Evolutionary conservation across 2,329 filamentous ascomycete genomes (phyloP).

Genomic region (Trichoderma semiorbis): DNA sequence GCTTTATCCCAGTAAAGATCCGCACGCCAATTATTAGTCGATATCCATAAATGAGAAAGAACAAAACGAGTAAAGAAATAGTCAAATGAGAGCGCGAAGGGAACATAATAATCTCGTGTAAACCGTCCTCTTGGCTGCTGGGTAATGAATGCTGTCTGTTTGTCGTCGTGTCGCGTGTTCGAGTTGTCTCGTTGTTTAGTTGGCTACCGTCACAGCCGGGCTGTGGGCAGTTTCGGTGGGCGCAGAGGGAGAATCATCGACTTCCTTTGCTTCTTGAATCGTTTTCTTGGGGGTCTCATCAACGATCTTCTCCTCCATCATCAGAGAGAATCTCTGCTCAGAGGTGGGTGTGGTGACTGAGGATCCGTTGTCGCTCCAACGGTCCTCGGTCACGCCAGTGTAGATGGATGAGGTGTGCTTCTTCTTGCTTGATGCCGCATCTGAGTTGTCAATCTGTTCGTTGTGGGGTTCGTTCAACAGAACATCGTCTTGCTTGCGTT

Average conservation of each 20-base stretch:
- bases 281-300: slow-evolving; percentile 33
- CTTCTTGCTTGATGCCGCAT: slow-evolving; percentile 30
- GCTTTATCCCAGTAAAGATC: slow-evolving; percentile 18
- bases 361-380: slow-evolving; percentile 37
- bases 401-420: slow-evolving; percentile 39
- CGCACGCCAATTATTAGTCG: slow-evolving; percentile 14
- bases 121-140: slow-evolving; percentile 2
- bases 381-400: slow-evolving; percentile 37
- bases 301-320: slow-evolving; percentile 30
- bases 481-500: neutral
- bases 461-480: slow-evolving; percentile 16
- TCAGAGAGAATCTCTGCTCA: slow-evolving; percentile 33
- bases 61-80: neutral
- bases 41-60: slow-evolving; percentile 2
- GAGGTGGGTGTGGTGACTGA: slow-evolving; percentile 39
- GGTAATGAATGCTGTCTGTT: slow-evolving; percentile 17
- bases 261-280: slow-evolving; percentile 22
- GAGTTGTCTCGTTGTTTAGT: slow-evolving; percentile 10
- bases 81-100: neutral
- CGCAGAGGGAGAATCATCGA: neutral
- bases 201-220: neutral
- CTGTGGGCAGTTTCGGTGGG: neutral
- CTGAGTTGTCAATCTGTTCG: slow-evolving; percentile 29
- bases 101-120: slow-evolving; percentile 1
- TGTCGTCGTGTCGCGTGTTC: slow-evolving; percentile 19